Evolutionary conservation across 1,139 yeast species (phyloP), one percentile per base, ranked within the genome.

Genomic region (Candida buenavistaensis): DNA sequence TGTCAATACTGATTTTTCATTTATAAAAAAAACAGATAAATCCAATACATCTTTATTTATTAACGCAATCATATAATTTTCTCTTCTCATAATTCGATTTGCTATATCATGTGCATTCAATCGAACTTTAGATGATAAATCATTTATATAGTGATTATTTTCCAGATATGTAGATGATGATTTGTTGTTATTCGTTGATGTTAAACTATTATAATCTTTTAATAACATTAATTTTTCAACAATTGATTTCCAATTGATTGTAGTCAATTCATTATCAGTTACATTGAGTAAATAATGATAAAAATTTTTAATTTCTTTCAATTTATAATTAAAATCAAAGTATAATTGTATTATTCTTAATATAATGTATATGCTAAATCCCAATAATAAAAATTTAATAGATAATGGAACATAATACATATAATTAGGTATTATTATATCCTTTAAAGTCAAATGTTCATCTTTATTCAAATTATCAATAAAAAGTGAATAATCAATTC

Each of bases 71-170:
- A 88, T 73, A 55, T 90, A 92, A 54, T 92, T 92, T 46, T 94
- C 98, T 46, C 82, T 84, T 38, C 99, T 71, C 98, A 92, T 90
- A 39, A 92, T 86, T 42, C 98, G 69, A 55, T 92, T 94, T 10
- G 97, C 97, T 38, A 92, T 87, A 51, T 84, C 95, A 56, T 89
- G 97, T 3, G 97, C 95, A 53, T 87, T 92, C 37, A 92, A 70
- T 42, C 90, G 68, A 32, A 81, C 78, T 49, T 82, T 84, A 0
- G 90, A 79, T 40, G 78, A 81, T 37, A 80, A 68, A 54, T 81
- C 86, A 40, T 78, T 72, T 27, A 59, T 46, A 39, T 56, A 59
- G 31, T 45, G 48, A n/a, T n/a, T n/a, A 22, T 36, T 37, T 30
- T 59, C 59, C 17, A 23, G 7, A 12, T 23, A 10, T 9, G 10